phyloP scores from a whole-genome alignment of 345 rosid genomes.

The Hibiscus mutabilis region DNA sequence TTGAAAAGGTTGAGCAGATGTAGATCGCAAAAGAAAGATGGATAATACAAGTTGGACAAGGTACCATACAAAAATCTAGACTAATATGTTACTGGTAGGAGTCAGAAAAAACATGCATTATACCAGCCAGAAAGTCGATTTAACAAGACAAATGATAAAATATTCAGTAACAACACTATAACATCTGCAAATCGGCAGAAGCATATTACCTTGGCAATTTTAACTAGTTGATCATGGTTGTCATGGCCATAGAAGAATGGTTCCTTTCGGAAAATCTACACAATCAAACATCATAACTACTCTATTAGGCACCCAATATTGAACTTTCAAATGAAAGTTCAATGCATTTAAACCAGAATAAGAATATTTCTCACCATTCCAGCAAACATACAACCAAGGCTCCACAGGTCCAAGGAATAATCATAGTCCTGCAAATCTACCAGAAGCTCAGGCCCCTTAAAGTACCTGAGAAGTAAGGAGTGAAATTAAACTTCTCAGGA shows the following conservation, averaged over 20 bases:
- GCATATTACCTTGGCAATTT: constrained; percentile 82
- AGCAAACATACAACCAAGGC: constrained; percentile 99
- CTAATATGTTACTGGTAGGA: neutral
- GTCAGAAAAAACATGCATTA: neutral
- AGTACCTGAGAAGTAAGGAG: constrained; percentile 46
- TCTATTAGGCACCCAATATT: neutral
- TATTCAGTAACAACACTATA: neutral
- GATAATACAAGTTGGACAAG: neutral
- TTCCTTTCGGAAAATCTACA: constrained; percentile 89
- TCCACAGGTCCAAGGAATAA: constrained; percentile 98
- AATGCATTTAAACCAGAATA: neutral
- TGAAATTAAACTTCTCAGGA: neutral
- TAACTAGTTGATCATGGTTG: constrained; percentile 95
- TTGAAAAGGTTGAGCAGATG: neutral
- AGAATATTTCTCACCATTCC: constrained; percentile 75
- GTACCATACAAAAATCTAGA: neutral
- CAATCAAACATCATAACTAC: constrained; percentile 3
- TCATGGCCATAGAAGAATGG: constrained; percentile 99
- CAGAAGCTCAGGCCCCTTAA: constrained; percentile 94
- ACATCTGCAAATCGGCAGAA: constrained; percentile 1
- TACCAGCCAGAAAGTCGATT: neutral
- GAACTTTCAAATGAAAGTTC: neutral
- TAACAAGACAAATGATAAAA: neutral
- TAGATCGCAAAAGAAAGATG: neutral
- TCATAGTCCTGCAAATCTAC: constrained; percentile 97